Evolutionary conservation across 1,284 basidiomycete genomes (phyloP).

Genomic region (Ganoderma meredithae): DNA sequence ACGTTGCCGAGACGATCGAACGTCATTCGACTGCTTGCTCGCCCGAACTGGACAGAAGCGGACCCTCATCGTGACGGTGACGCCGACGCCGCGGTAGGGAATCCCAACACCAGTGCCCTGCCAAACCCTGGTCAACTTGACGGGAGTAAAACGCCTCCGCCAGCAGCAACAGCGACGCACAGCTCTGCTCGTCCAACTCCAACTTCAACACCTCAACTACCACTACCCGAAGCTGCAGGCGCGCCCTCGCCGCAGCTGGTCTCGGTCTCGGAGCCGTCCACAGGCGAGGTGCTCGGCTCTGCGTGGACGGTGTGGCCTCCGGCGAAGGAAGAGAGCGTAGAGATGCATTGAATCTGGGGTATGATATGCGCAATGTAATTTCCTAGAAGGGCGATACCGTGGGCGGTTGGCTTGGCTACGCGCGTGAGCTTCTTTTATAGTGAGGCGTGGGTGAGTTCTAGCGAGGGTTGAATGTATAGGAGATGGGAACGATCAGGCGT

Average conservation of each 20-base stretch:
- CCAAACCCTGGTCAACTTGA: neutral
- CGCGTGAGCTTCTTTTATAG: neutral
- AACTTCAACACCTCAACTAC: neutral
- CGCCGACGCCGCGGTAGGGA: neutral
- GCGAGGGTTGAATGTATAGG: conserved; percentile 13
- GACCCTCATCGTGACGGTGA: neutral
- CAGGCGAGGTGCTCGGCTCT: neutral
- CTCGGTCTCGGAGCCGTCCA: neutral
- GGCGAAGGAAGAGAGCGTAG: conserved; percentile 6
- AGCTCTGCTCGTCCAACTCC: neutral
- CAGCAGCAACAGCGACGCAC: neutral
- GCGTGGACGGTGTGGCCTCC: conserved; percentile 4
- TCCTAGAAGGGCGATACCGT: neutral
- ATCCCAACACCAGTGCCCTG: neutral
- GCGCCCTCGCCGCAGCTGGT: neutral
- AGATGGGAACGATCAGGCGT: conserved; percentile 10
- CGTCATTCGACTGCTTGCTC: neutral
- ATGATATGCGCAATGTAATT: neutral
- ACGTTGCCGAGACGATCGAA: conserved; percentile 13
- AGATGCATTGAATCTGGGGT: neutral
- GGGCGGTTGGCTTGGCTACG: conserved; percentile 14
- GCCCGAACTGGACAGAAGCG: neutral
- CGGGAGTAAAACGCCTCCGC: neutral
- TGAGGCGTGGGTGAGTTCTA: neutral
- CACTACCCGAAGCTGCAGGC: neutral